Evolutionary conservation across 306 rosid genomes (phyloP).

Genomic region (Medicago arabica): DNA sequence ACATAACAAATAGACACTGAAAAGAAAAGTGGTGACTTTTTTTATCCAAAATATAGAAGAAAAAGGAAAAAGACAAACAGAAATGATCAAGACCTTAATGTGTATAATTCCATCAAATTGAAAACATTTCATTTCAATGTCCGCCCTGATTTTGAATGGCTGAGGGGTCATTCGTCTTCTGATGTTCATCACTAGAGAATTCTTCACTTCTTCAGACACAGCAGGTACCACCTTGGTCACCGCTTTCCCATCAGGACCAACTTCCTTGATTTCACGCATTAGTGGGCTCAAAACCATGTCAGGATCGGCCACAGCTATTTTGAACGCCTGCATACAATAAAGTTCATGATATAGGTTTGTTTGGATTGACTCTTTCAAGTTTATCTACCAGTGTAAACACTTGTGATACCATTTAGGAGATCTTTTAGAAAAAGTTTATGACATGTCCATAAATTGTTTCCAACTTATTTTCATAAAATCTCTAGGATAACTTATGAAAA

Average conservation of each 20-base stretch:
- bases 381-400: neutral
- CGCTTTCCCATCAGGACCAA: slow-evolving; percentile 93
- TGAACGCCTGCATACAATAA: slow-evolving; percentile 76
- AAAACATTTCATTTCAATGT: slow-evolving; percentile 85
- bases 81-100: slow-evolving; percentile 66
- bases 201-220: slow-evolving; percentile 85
- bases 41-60: too few species aligned
- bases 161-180: slow-evolving; percentile 97
- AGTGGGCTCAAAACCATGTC: slow-evolving; percentile 80
- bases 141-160: slow-evolving; percentile 89
- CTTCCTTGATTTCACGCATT: slow-evolving; percentile 84
- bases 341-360: neutral
- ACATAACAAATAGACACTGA: too few species aligned
- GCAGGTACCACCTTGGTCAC: slow-evolving; percentile 87
- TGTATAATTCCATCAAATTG: slow-evolving; percentile 97
- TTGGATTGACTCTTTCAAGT: neutral
- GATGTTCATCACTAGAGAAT: slow-evolving; percentile 75
- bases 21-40: too few species aligned
- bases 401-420: neutral
- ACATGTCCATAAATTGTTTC: neutral
- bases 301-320: slow-evolving; percentile 81
- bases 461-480: neutral
- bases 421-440: neutral
- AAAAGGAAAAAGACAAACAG: slow-evolving; percentile 5
- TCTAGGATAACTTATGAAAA: neutral